Conservation (phyloP, 805 yeast genomes). For the Yarrowia sp. region DNA sequence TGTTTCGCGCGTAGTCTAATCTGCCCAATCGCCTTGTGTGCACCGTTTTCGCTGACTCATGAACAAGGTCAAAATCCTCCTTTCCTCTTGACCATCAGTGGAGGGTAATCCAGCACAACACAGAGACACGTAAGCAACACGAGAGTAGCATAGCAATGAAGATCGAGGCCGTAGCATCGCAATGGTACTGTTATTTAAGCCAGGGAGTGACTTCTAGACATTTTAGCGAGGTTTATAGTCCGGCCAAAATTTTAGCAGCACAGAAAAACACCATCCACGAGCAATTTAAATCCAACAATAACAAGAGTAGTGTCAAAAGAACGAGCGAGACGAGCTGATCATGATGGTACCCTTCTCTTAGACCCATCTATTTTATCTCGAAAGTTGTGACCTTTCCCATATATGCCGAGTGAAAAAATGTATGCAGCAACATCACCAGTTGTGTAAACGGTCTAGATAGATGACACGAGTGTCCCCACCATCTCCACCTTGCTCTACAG, state of each 20-base stretch:
- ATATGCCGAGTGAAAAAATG: no score
- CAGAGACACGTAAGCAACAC: not conserved
- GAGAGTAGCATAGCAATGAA: not conserved
- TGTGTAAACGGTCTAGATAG: no score
- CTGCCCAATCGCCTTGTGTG: no score
- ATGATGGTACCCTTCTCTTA: not conserved
- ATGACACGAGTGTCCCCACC: no score
- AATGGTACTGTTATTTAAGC: no score
- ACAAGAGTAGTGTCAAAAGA: conserved; percentile 1
- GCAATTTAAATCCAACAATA: not conserved
- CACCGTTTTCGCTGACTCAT: not conserved
- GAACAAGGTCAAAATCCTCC: conserved; percentile 17
- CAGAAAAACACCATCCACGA: not conserved
- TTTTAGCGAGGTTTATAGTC: not conserved
- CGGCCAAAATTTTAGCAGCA: not conserved
- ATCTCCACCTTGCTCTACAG: not conserved
- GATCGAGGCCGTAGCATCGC: no score
- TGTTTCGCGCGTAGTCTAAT: not conserved
- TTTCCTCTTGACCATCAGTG: conserved; percentile 35
- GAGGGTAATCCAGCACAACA: not conserved
- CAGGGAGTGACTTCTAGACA: no score
- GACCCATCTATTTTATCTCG: not conserved
- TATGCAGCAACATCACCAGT: no score
- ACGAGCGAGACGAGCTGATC: not conserved
- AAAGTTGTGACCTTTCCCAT: no score